Base-by-base conservation (phyloP, 768 basidiomycete genomes). In the Coprinellus aureogranulatus region DNA sequence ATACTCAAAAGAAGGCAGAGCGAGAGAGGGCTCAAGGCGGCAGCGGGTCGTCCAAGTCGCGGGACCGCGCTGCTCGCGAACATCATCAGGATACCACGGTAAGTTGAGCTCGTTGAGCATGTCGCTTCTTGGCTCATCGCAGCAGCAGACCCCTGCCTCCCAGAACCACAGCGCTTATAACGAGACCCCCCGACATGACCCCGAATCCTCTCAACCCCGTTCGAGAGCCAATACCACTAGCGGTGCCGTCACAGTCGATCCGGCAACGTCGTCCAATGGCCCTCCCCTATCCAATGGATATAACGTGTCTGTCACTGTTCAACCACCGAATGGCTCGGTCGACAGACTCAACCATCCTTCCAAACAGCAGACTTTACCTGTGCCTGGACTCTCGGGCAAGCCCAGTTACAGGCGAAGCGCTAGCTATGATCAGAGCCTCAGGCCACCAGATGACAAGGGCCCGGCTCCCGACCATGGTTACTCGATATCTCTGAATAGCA, bases 1-100 rank as follows among this genome's bases (percentile, higher is more conserved):
- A 98, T 70, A 89, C 90, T 2, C 94, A 98, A 73, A 91, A 90
- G 70, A 87, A 92, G 67, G 85, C 88, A 23, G 86, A 90, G 68
- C 77, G 79, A 64, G 85, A 87, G 58, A 72, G 70, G 62, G 77
- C 74, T 57, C 78, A 75, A 31, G 77, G 71, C 25, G 74, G 74
- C 16, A 76, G 75, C 54, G 68, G 70, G 31, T 78, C 77, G 44
- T 73, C 75, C 10, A 77, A 72, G 59, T 72, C 77, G 18, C 73
- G 77, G 52, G 79, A 78, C 18, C 68, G 69, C 22, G 75, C 76
- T 22, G 69, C 75, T 46, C 65, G 71, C 55, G 70, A 73, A 54
- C 68, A 66, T 53, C 68, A 75, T 61, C 70, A 70, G 49, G 78
- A 79, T 51, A 73, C 69, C 58, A 68, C 67, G 63, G 85, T 84